Evolutionary conservation across 2,329 filamentous ascomycete species (phyloP).

Genomic region (Corinectria fuckeliana): DNA sequence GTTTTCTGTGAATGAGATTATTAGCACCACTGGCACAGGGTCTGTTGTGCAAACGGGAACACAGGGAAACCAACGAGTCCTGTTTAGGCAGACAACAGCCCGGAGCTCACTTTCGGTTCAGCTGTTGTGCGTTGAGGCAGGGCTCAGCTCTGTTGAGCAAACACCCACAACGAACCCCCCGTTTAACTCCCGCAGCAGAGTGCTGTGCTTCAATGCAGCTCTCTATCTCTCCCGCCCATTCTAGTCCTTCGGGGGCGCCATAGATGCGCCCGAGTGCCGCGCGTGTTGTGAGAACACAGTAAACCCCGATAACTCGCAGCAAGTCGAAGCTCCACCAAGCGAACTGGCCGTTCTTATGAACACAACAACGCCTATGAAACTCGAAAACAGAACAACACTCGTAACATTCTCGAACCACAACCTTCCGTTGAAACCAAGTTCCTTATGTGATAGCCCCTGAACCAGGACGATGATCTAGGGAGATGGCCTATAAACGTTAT

Average conservation of each 20-base stretch:
- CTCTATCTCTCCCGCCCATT: too few species aligned
- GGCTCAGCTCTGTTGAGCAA: neutral
- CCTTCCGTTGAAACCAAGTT: neutral
- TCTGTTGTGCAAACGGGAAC: constrained; percentile 2
- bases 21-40: neutral
- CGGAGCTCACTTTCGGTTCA: neutral
- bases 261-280: too few species aligned
- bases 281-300: too few species aligned
- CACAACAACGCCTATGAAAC: too few species aligned
- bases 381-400: too few species aligned
- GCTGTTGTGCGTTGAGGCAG: neutral
- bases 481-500: neutral
- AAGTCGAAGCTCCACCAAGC: too few species aligned
- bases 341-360: too few species aligned
- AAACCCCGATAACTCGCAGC: too few species aligned
- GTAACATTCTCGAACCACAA: too few species aligned
- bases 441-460: neutral
- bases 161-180: neutral
- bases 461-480: neutral
- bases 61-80: neutral
- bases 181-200: neutral
- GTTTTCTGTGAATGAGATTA: neutral
- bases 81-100: constrained; percentile 1
- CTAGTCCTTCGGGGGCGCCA: too few species aligned
- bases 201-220: too few species aligned